Percentiles rank a stretch among this genome's conserved stretches.
Evolutionary conservation across 805 yeast genomes (phyloP).

Genomic region (Candida ortonii): DNA sequence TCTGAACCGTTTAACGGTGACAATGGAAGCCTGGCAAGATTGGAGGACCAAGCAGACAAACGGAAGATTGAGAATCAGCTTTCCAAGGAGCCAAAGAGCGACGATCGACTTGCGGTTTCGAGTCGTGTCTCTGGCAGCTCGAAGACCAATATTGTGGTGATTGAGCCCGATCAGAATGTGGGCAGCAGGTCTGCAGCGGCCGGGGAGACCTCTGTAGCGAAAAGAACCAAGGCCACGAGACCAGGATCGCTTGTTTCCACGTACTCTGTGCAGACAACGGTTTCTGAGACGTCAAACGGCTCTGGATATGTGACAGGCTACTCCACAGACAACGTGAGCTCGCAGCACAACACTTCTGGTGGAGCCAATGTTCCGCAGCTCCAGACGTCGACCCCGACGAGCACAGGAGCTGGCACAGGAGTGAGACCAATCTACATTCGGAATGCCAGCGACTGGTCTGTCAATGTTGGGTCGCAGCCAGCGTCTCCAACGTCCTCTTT

Average conservation of each 20-base stretch:
- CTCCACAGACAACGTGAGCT: constrained; percentile 30
- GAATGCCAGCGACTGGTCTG: constrained; percentile 35
- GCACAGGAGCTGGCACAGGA: too few relatives aligned
- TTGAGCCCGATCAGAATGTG: constrained; percentile 16
- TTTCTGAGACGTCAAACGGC: constrained; percentile 51
- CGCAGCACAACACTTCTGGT: constrained; percentile 2
- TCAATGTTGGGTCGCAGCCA: constrained; percentile 24
- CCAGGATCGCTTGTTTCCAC: constrained; percentile 54
- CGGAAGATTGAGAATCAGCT: too few relatives aligned
- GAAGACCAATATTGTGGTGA: constrained; percentile 18
- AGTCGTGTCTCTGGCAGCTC: constrained; percentile 5
- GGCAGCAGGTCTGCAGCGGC: constrained; percentile 9
- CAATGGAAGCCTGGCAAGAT: not conserved
- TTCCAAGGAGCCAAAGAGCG: too few relatives aligned
- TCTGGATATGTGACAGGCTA: constrained; percentile 37
- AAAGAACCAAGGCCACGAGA: constrained; percentile 31
- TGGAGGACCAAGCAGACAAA: too few relatives aligned
- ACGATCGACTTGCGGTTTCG: not conserved
- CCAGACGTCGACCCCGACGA: constrained; percentile 5
- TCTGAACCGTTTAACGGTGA: not conserved
- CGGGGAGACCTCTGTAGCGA: constrained; percentile 14
- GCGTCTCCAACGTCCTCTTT: constrained; percentile 36
- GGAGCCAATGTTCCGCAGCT: constrained; percentile 1
- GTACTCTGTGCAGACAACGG: constrained; percentile 45
- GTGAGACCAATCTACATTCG: constrained; percentile 30